Conservation (phyloP, 2,329 filamentous ascomycete genomes). For the Tricladium varicosporioides region DNA sequence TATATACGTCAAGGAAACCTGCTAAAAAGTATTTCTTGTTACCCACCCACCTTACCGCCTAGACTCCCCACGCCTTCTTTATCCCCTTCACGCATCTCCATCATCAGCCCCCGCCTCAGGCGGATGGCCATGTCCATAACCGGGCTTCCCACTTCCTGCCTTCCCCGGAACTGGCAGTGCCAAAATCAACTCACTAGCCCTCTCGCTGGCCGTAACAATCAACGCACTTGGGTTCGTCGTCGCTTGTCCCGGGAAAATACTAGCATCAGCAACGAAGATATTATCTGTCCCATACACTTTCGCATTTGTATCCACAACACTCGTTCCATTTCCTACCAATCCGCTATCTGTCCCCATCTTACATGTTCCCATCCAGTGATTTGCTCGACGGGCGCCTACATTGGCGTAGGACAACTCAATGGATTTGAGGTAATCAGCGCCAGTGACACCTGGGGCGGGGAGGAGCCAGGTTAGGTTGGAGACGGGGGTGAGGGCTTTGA, state of each 20-base stretch:
- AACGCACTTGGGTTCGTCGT: constrained; percentile 67
- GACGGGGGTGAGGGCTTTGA: constrained; percentile 52
- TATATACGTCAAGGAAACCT: no score
- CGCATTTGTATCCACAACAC: constrained; percentile 59
- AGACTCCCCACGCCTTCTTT: no score
- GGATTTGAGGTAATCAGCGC: constrained; percentile 54
- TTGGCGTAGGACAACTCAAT: constrained; percentile 27
- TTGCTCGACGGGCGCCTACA: constrained; percentile 26
- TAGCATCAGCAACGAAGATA: constrained; percentile 65
- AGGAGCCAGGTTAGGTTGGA: constrained; percentile 55
- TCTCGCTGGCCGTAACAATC: constrained; percentile 61
- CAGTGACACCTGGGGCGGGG: constrained; percentile 49
- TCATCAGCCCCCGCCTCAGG: no score
- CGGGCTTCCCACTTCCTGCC: no score
- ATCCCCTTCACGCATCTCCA: no score
- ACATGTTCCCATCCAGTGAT: constrained; percentile 36
- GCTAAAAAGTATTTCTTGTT: no score
- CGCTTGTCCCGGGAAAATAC: constrained; percentile 67
- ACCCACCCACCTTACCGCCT: no score
- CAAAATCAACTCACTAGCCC: constrained; percentile 33
- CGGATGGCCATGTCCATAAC: no score
- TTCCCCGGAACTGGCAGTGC: constrained; percentile 1
- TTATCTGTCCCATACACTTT: constrained; percentile 67
- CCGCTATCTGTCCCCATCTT: constrained; percentile 50
- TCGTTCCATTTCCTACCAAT: constrained; percentile 46